These are phyloP conservation scores for Ilyonectria destructans DNA, from an alignment of 2,329 filamentous ascomycete genomes.

Conservation along the genomic window DNA sequence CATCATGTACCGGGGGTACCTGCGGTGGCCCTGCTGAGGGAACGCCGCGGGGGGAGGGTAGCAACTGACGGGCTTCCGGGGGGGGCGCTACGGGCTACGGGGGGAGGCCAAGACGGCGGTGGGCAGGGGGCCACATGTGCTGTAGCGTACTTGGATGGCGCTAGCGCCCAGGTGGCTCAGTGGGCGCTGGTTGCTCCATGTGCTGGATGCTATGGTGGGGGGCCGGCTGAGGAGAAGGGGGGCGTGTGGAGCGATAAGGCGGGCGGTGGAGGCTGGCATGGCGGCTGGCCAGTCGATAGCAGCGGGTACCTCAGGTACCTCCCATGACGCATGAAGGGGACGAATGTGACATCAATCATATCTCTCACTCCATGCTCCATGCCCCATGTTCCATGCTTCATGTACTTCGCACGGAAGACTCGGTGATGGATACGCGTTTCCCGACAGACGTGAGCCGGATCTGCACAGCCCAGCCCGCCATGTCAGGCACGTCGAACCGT, in stretches of 20 bases:
- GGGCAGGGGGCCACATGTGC: slow-evolving; percentile 38
- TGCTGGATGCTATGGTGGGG: slow-evolving; percentile 16
- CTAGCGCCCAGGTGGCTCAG: slow-evolving; percentile 33
- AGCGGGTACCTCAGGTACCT: slow-evolving; percentile 27
- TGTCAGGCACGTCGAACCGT: slow-evolving; percentile 42
- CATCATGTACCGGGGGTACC: slow-evolving; percentile 31
- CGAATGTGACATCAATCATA: slow-evolving; percentile 24
- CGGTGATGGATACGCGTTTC: not conserved
- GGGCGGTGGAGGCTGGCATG: not conserved
- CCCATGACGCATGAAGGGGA: slow-evolving; percentile 24
- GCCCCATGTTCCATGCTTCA: not conserved
- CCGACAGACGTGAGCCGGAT: slow-evolving; percentile 35
- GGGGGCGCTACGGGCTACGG: slow-evolving; percentile 15
- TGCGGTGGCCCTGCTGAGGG: slow-evolving; percentile 11
- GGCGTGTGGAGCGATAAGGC: slow-evolving; percentile 36
- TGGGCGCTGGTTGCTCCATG: slow-evolving; percentile 3
- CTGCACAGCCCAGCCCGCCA: slow-evolving; percentile 37
- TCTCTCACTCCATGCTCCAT: not conserved
- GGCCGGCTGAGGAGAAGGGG: slow-evolving; percentile 21
- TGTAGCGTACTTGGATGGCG: slow-evolving; percentile 33
- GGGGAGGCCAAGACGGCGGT: slow-evolving; percentile 21
- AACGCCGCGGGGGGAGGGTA: slow-evolving; percentile 4
- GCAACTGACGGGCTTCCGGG: slow-evolving; percentile 37
- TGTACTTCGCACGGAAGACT: not conserved
- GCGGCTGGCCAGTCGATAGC: slow-evolving; percentile 33